Conservation (phyloP, 2,329 filamentous ascomycete genomes). For the Spiromastix sp. region DNA sequence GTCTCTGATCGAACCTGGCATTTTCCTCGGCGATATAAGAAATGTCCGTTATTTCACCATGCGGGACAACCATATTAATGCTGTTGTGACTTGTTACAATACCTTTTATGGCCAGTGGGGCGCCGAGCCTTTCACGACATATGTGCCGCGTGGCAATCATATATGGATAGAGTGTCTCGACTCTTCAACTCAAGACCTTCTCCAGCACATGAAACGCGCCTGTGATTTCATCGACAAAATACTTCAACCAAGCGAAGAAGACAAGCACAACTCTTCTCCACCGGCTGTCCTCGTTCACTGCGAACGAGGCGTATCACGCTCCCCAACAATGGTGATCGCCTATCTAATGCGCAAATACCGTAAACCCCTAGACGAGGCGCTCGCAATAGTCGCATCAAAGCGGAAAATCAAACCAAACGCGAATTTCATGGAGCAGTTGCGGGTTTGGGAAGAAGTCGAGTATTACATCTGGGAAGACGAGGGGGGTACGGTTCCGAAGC, state of each 20-base stretch:
- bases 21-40: conserved; percentile 18
- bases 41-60: too few relatives aligned
- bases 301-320: conserved; percentile 20
- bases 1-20: conserved; percentile 16
- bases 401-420: conserved; percentile 17
- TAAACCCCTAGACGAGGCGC: conserved; percentile 12
- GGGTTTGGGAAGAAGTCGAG: conserved; percentile 18
- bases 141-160: conserved; percentile 15
- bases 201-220: conserved; percentile 16
- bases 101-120: too few relatives aligned
- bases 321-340: conserved; percentile 18
- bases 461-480: conserved; percentile 20
- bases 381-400: conserved; percentile 16
- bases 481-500: conserved; percentile 16
- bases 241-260: conserved; percentile 9
- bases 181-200: conserved; percentile 20
- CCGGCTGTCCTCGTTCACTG: conserved; percentile 18
- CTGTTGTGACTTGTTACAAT: too few relatives aligned
- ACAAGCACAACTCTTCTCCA: conserved; percentile 4
- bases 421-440: conserved; percentile 19
- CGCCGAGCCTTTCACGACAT: conserved; percentile 14
- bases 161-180: conserved; percentile 21
- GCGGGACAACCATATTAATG: too few relatives aligned
- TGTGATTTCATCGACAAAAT: conserved; percentile 19
- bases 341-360: conserved; percentile 21